Base-by-base conservation (phyloP, 345 rosid genomes). In the Hibiscus syriacus region DNA sequence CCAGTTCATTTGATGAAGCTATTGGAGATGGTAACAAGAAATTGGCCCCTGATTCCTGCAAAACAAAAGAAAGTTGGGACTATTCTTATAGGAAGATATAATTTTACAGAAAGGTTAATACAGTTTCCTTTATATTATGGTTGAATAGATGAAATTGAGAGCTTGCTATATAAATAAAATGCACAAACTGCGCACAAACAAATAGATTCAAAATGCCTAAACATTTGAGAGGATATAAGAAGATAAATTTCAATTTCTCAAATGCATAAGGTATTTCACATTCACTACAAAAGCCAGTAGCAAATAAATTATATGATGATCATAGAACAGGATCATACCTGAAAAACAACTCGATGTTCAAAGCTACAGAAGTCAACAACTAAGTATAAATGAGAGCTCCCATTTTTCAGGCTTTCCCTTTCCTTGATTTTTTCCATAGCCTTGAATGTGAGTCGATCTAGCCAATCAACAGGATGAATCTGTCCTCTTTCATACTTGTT, bases 331-430 rank as follows among this genome's bases (percentile, higher is more conserved):
- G 20, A 60, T 4, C 39, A 12, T 76, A 94, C 99, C 99, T 91
- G 97, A 74, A 91, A 91, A 70, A 91, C 96, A 74, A 91, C 99
- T 68, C 95, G 85, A 73, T 94, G 99, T 72, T 94, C 99, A 43
- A 94, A 89, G 66, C 97, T 80, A 75, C 89, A 85, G 81, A 94
- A 91, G 81, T 94, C 95, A 65, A 89, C 83, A 64, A 91, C 84
- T 81, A 91, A 77, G 81, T 91, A 91, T 36, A 87, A 67, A 77
- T 82, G 62, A 43, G 96, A 89, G 76, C 81, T 86, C 72, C 91
- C 97, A 80, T 70, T 84, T 82, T 70, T 86, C 68, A 56, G 72
- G 79, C 85, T 85, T 75, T 91, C 97, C 60, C 77, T 84, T 43
- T 86, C 96, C 85, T 91, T 94, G 59, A 87, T 86, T 67, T 74